A percentile compares a stretch with the other conserved stretches of the same genome.
phyloP scores from a whole-genome alignment of 2,329 filamentous ascomycete genomes.

The Hypoxylon rubiginosum region DNA sequence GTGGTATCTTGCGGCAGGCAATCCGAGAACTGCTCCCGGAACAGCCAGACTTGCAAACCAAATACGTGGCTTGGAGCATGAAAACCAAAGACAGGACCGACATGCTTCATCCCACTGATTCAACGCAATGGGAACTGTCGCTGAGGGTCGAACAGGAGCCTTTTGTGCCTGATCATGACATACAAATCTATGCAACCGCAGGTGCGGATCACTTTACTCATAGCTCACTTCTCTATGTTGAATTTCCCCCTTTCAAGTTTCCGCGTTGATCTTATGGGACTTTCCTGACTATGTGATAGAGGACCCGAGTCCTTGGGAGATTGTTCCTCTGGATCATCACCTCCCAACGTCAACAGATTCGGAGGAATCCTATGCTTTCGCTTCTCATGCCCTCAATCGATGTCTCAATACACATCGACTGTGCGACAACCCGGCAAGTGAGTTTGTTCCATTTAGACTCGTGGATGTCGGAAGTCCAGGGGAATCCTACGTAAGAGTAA shows the following conservation, averaged over 20 bases:
- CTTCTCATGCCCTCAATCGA: not conserved
- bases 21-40: not conserved
- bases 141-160: not conserved
- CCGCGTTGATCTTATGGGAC: too few species aligned
- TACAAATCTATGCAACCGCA: not conserved
- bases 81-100: not conserved
- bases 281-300: not conserved
- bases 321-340: not conserved
- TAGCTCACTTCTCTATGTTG: not conserved
- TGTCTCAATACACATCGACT: not conserved
- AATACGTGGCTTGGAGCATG: not conserved
- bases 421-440: not conserved
- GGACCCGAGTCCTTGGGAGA: not conserved
- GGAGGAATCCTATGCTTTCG: not conserved
- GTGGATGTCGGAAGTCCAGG: not conserved
- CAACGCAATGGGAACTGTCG: not conserved
- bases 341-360: not conserved
- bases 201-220: not conserved
- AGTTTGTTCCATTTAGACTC: not conserved
- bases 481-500: not conserved
- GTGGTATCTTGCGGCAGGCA: too few species aligned
- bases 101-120: not conserved
- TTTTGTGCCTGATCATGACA: not conserved
- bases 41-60: not conserved
- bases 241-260: too few species aligned